A percentile compares a stretch with the other conserved stretches of the same genome.
Evolutionary conservation across 129 eudicot genomes (phyloP).

Genomic region (Heracleum sosnowskyi): DNA sequence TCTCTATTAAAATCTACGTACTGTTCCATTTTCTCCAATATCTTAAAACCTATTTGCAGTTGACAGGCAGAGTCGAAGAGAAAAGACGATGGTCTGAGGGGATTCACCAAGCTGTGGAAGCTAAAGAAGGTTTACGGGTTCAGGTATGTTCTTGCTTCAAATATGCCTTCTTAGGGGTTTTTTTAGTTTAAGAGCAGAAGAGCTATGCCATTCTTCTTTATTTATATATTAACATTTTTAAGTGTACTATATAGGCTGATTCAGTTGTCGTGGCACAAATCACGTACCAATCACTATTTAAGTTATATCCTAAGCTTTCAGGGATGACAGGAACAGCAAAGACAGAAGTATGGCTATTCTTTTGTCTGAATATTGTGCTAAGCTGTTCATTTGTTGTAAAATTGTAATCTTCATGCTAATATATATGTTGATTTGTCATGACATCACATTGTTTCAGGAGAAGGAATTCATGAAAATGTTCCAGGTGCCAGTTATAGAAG

Average conservation of each 20-base stretch:
- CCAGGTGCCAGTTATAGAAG: conserved; percentile 91
- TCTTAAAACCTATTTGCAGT: conserved; percentile 31
- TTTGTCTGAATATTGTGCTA: conserved; percentile 1
- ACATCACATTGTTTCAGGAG: conserved; percentile 46
- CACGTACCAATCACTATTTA: conserved; percentile 89
- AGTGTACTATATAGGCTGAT: conserved; percentile 59
- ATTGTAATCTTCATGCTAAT: not conserved
- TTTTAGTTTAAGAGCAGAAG: not conserved
- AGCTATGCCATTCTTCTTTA: not conserved
- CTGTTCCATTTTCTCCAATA: not conserved
- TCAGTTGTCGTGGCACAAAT: conserved; percentile 92
- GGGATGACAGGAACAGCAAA: conserved; percentile 99
- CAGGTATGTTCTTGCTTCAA: conserved; percentile 40
- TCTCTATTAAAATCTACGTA: not conserved
- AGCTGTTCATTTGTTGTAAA: conserved; percentile 7
- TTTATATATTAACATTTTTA: not conserved
- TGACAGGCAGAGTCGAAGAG: conserved; percentile 99
- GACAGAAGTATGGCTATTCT: conserved; percentile 65
- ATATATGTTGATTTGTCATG: conserved; percentile 1
- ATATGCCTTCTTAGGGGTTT: conserved; percentile 5
- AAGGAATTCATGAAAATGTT: conserved; percentile 96
- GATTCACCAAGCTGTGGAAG: conserved; percentile 98
- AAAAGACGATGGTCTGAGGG: conserved; percentile 97
- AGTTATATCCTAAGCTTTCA: conserved; percentile 95
- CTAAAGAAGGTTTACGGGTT: conserved; percentile 86